These are phyloP conservation scores for Cryphonectria parasitica DNA, from an alignment of 2,329 filamentous ascomycete species.

Conservation along the genomic window DNA sequence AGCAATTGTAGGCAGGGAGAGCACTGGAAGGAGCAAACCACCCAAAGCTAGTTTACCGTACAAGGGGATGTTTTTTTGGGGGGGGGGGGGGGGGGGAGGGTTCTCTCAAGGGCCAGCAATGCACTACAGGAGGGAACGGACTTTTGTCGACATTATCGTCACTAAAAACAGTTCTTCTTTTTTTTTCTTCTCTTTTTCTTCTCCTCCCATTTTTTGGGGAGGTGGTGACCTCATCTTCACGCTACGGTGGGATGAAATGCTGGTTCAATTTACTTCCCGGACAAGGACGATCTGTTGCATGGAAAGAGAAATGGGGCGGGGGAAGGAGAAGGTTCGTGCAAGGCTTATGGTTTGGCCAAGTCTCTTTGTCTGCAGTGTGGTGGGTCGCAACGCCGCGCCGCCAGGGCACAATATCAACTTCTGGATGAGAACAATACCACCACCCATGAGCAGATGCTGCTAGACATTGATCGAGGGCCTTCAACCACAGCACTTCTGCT, in stretches of 20 bases:
- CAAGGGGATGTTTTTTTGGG: too few species aligned
- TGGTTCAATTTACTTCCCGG: too few species aligned
- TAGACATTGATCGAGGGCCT: background rate
- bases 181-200: too few species aligned
- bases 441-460: background rate
- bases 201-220: too few species aligned
- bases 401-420: slow-evolving; percentile 9
- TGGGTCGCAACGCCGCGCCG: background rate
- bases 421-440: slow-evolving; percentile 13
- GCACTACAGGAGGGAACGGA: background rate
- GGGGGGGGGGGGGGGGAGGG: too few species aligned
- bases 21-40: background rate
- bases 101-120: too few species aligned
- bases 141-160: background rate
- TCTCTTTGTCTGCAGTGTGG: slow-evolving; percentile 14
- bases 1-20: too few species aligned
- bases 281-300: too few species aligned
- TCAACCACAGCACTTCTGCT: background rate
- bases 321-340: background rate
- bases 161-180: background rate
- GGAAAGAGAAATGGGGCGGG: too few species aligned
- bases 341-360: background rate
- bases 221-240: too few species aligned
- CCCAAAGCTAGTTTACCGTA: too few species aligned
- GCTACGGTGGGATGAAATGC: too few species aligned